Conservation (phyloP, 192 early-diverging fungal genomes). For the Linnemannia elongata region DNA sequence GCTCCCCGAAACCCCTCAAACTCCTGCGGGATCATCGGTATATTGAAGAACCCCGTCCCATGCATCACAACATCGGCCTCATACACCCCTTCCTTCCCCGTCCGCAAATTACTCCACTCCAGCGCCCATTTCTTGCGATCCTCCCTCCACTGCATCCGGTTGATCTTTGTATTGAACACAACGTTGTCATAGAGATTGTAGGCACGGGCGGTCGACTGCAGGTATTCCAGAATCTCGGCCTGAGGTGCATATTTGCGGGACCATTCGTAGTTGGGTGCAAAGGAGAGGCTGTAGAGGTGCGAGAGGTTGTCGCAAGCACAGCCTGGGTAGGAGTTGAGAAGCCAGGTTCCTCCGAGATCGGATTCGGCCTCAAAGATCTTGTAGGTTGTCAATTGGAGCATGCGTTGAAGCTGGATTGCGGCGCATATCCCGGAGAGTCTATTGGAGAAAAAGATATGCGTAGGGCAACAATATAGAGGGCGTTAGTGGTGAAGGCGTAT, state of each 20-base stretch:
- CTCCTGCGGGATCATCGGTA: constrained; percentile 43
- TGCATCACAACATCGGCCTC: constrained; percentile 47
- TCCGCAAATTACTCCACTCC: constrained; percentile 25
- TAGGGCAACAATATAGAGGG: not conserved
- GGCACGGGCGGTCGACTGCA: constrained; percentile 21
- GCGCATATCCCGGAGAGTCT: constrained; percentile 59
- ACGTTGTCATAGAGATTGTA: constrained; percentile 39
- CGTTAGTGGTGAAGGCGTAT: not conserved
- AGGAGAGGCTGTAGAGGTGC: constrained; percentile 52
- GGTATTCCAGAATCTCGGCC: constrained; percentile 11
- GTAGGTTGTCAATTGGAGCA: constrained; percentile 51
- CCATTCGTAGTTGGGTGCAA: constrained; percentile 61
- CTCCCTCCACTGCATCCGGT: constrained; percentile 13
- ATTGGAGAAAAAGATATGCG: not conserved
- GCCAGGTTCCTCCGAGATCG: constrained; percentile 65
- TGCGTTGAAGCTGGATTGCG: constrained; percentile 57
- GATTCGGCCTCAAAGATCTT: constrained; percentile 53
- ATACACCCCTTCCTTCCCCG: not conserved
- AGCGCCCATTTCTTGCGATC: constrained; percentile 6
- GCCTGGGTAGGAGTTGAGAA: constrained; percentile 56
- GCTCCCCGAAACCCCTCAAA: constrained; percentile 40
- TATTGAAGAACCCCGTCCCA: constrained; percentile 40
- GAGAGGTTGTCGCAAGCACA: constrained; percentile 61
- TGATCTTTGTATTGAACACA: constrained; percentile 26
- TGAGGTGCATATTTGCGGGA: constrained; percentile 23